Base-by-base conservation (phyloP, 768 basidiomycete genomes). In the Mycena maculata region DNA sequence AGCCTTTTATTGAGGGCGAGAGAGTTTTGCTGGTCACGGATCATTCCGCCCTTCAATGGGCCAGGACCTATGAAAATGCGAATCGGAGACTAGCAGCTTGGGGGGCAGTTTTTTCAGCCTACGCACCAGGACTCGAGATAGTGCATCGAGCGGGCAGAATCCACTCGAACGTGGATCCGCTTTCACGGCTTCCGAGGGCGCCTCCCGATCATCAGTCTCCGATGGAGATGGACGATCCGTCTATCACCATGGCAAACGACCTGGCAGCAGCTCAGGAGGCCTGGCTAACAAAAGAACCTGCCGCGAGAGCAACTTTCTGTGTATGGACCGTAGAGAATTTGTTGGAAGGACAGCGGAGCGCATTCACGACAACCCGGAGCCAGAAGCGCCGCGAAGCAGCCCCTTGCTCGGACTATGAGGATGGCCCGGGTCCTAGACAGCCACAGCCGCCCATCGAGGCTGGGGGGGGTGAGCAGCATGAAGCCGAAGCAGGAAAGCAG, bases 91-190 rank as follows among this genome's bases (percentile, higher is more conserved):
- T 77, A 15, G 50, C 62, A 5, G 56, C 71, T 1, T 77, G 71
- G 76, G 73, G 74, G 60, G 41, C 70, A 60, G 48, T 76, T 27
- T 75, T 74, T 52, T 53, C 69, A 2, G 74, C 77, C 12, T 77
- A 70, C 13, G 42, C 42, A 22, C 77, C 71, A 0, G 49, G 54
- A 10, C 54, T 77, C 23, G 47, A 71, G 27, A 76, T 77, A 15
- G 62, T 75, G 11, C 77, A 77, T 48, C 38, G 75, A 18, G 56
- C 77, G 15, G 76, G 77, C 1, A 13, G 71, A 38, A 65, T 74
- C 13, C 77, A 77, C 49, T 77, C 74, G 1, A 77, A 77, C 15
- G 42, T 44, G 5, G 42, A 44, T 22, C 42, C 42, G 2, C 23
- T 44, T 7, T 44, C 42, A 3, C 4, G 42, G 8, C 12, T 44